Evolutionary conservation across 139 green algal species (phyloP).

Genomic region (Ettlia oleoabundans): DNA sequence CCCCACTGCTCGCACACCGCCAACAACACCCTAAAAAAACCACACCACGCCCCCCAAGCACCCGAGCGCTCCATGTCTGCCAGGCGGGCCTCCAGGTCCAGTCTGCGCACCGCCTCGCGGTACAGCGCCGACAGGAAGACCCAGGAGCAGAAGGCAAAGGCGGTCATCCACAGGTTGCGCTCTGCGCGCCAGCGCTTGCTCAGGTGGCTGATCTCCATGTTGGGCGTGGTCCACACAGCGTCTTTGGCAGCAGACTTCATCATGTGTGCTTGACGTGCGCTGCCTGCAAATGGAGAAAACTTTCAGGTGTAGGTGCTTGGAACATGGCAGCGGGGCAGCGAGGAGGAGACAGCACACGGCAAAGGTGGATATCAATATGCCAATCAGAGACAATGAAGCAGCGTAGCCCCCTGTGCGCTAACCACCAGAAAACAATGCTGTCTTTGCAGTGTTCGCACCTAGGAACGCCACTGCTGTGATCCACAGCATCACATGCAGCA

Average conservation of each 20-base stretch:
- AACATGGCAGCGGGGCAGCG: too few relatives aligned
- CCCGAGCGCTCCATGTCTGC: slow-evolving; percentile 27
- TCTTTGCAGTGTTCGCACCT: slow-evolving; percentile 13
- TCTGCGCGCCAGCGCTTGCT: slow-evolving; percentile 62
- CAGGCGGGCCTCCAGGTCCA: slow-evolving; percentile 39
- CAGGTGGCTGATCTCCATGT: slow-evolving; percentile 35
- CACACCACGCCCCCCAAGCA: not conserved
- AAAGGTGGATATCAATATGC: not conserved
- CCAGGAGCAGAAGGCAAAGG: slow-evolving; percentile 37
- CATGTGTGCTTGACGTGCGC: not conserved
- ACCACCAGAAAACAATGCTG: not conserved
- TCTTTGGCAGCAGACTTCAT: not conserved
- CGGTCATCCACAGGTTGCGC: slow-evolving; percentile 57
- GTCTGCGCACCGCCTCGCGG: slow-evolving; percentile 27
- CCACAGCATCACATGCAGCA: slow-evolving; percentile 64
- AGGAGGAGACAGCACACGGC: too few relatives aligned
- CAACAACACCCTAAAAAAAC: not conserved
- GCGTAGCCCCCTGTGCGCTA: too few relatives aligned
- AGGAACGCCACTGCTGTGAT: slow-evolving; percentile 52
- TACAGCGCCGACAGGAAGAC: slow-evolving; percentile 41
- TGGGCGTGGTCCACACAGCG: not conserved
- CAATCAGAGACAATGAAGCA: not conserved
- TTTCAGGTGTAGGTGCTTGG: too few relatives aligned
- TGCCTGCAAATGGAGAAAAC: not conserved
- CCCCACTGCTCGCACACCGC: too few relatives aligned